phyloP scores from a whole-genome alignment of 306 rosid species.

The Glycine soja region DNA sequence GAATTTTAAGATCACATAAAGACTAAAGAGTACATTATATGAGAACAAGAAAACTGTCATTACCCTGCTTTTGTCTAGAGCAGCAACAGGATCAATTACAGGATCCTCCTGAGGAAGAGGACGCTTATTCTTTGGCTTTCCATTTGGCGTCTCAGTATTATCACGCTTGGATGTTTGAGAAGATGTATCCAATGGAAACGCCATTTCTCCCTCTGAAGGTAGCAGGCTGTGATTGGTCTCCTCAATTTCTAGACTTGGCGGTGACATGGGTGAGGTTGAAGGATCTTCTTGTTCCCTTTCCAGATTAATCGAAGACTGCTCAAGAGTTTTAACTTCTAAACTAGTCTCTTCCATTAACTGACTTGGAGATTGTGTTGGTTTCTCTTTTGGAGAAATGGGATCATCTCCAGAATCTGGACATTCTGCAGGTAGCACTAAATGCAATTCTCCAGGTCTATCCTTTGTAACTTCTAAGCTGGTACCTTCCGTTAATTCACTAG shows the following conservation, averaged over 20 bases:
- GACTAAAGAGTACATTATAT: slow-evolving; percentile 34
- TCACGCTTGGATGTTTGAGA: slow-evolving; percentile 50
- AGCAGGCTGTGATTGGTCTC: slow-evolving; percentile 51
- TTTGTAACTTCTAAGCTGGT: slow-evolving; percentile 16
- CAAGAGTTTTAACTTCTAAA: slow-evolving; percentile 50
- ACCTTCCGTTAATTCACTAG: slow-evolving; percentile 46
- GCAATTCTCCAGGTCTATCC: slow-evolving; percentile 41
- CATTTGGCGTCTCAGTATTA: slow-evolving; percentile 53
- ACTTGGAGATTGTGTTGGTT: slow-evolving; percentile 44
- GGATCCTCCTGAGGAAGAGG: slow-evolving; percentile 77
- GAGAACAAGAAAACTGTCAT: slow-evolving; percentile 40
- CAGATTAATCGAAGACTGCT: slow-evolving; percentile 47
- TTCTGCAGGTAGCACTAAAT: slow-evolving; percentile 42
- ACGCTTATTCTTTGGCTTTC: slow-evolving; percentile 61
- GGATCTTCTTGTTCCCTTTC: slow-evolving; percentile 55
- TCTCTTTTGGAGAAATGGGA: slow-evolving; percentile 43
- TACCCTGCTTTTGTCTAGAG: slow-evolving; percentile 97
- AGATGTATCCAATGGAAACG: slow-evolving; percentile 51
- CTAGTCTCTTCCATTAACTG: slow-evolving; percentile 49
- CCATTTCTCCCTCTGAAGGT: slow-evolving; percentile 57
- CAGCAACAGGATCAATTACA: slow-evolving; percentile 74
- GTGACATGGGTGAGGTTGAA: slow-evolving; percentile 45
- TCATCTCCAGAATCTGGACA: slow-evolving; percentile 45
- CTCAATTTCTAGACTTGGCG: slow-evolving; percentile 47
- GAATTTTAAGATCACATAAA: slow-evolving; percentile 35